Evolutionary conservation across 371 early-diverging fungal species (phyloP), one percentile per base, ranked within the genome.

Genomic region (Chytridiales sp.): DNA sequence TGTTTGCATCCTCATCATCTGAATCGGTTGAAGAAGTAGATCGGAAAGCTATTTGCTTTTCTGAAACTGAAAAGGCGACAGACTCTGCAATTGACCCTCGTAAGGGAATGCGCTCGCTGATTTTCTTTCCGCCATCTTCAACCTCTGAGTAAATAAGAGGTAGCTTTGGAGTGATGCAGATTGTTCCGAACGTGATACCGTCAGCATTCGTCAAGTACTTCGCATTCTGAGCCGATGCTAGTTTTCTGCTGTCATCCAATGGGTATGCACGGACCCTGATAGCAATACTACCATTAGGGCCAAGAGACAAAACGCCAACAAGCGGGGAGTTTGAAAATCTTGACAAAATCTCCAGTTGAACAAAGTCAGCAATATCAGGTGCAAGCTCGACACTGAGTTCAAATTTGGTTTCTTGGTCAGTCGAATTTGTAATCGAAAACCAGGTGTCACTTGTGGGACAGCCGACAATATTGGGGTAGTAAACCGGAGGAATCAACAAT

Each of bases 251-350:
- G 1, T 74, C 66, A 56, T 87, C 88, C 53, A 74, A 77, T 0
- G 88, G 80, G 60, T 78, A 80, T 0, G 86, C 87, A 19, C 90
- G 79, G 4, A 93, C 83, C 44, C 88, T 76, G 11, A 92, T 83
- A 61, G 92, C 94, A 31, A 89, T 85, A 38, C 75, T 75, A 0
- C 87, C 88, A 32, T 79, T 72, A 2, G 91, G 81, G 2, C 81
- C 78, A 47, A 92, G 70, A 0, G 89, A 72, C 22, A 91, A 78
- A n/a, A 76, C 78, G 1, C 90, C 90, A 17, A 76, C 78, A 4
- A 91, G 73, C 0, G 91, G 90, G 0, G 94, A 88, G 68, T 88
- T 93, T 17, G 91, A 86, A 59, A 87, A 89, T 4, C 94, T 78
- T 2, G 90, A 90, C 1, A 93, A 63, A 1, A 92, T 81, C 31